Conservation (phyloP, 1,139 yeast species). For the Arxiozyma heterogenica region DNA sequence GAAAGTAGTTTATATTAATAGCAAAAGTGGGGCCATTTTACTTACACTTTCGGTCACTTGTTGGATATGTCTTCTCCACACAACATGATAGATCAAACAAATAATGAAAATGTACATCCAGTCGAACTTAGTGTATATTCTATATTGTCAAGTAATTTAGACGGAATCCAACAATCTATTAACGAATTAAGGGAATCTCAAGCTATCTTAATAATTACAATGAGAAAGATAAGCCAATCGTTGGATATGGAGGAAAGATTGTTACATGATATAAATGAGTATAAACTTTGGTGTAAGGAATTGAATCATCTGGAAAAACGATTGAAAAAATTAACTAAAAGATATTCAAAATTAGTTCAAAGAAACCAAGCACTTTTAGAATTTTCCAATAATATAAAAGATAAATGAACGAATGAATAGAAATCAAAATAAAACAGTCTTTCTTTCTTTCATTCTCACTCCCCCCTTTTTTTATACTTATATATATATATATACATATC, state of each 20-base stretch:
- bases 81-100: neutral
- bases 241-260: conserved; percentile 17
- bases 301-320: conserved; percentile 1
- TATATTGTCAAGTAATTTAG: conserved; percentile 24
- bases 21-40: neutral
- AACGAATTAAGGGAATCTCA: conserved; percentile 28
- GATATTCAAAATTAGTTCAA: conserved; percentile 1
- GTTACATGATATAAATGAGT: conserved; percentile 11
- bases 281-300: neutral
- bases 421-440: neutral
- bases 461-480: neutral
- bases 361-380: neutral
- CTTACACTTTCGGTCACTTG: neutral
- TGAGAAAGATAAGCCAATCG: conserved; percentile 20
- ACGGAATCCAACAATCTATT: conserved; percentile 27
- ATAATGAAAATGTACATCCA: conserved; percentile 21
- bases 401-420: neutral
- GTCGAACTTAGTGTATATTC: conserved; percentile 28
- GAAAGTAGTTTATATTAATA: too few relatives aligned
- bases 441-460: neutral
- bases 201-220: conserved; percentile 22
- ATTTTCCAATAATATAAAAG: neutral
- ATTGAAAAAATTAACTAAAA: neutral
- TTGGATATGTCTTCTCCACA: neutral
- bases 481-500: neutral